phyloP scores from a whole-genome alignment of 2,329 filamentous ascomycete species.

The Amylocarpus encephaloides region DNA sequence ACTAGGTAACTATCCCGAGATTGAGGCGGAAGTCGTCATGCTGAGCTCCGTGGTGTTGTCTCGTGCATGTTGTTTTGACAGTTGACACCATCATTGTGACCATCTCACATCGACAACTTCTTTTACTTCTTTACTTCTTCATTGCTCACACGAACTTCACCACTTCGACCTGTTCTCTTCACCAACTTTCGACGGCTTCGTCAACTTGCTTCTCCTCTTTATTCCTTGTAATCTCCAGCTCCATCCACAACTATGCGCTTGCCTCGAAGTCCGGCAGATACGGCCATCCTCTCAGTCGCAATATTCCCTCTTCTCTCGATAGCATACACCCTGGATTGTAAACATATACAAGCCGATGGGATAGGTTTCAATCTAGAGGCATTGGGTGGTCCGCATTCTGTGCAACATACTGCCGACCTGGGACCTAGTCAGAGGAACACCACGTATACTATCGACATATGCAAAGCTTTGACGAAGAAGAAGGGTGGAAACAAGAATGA shows the following conservation, averaged over 20 bases:
- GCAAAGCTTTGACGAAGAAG: constrained; percentile 57
- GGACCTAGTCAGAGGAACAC: constrained; percentile 56
- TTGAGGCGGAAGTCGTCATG: too few species aligned
- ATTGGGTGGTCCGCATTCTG: constrained; percentile 62
- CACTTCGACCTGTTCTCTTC: neutral
- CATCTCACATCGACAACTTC: neutral
- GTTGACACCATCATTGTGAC: neutral
- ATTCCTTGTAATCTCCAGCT: constrained; percentile 1
- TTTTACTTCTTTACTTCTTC: neutral
- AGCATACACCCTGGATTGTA: constrained; percentile 51
- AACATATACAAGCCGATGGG: constrained; percentile 51
- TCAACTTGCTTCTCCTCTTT: neutral
- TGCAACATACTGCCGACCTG: constrained; percentile 49
- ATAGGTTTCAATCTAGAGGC: constrained; percentile 57
- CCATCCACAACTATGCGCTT: constrained; percentile 22
- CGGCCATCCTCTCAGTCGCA: constrained; percentile 24
- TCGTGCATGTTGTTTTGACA: too few species aligned
- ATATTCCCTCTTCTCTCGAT: constrained; percentile 26
- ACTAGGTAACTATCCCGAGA: too few species aligned
- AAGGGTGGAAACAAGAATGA: constrained; percentile 46
- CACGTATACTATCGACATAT: constrained; percentile 78
- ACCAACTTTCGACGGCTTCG: neutral
- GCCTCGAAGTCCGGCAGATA: constrained; percentile 19
- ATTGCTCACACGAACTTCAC: neutral
- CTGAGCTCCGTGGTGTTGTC: too few species aligned